These are phyloP conservation scores for Rhodotorula paludigena DNA, from an alignment of 768 basidiomycete genomes.

Conservation along the genomic window DNA sequence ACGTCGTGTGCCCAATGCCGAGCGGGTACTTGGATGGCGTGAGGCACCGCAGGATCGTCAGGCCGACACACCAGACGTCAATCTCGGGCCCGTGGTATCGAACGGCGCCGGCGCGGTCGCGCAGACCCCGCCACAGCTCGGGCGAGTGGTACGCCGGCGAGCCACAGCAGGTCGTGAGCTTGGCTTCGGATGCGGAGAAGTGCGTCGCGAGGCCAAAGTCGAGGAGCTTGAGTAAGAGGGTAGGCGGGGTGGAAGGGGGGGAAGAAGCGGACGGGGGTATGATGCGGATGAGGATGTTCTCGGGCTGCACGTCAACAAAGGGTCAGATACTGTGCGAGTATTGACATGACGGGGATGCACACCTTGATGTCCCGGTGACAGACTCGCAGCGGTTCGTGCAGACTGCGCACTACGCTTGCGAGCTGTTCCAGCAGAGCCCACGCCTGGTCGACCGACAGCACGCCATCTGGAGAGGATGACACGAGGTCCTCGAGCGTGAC, in stretches of 20 bases:
- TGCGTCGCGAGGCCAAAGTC: constrained; percentile 52
- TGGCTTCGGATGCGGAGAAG: constrained; percentile 47
- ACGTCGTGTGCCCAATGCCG: constrained; percentile 47
- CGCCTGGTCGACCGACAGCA: constrained; percentile 11
- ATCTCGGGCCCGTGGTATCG: constrained; percentile 51
- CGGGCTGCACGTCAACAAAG: constrained; percentile 14
- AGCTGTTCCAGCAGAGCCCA: constrained; percentile 49
- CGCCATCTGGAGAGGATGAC: constrained; percentile 23
- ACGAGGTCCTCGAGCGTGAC: constrained; percentile 47
- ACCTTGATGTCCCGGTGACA: constrained; percentile 44
- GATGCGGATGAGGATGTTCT: constrained; percentile 43
- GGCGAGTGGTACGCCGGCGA: constrained; percentile 47
- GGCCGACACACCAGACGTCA: constrained; percentile 52
- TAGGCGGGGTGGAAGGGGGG: background rate
- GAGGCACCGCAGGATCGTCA: constrained; percentile 49
- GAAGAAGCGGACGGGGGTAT: background rate
- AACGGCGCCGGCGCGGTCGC: constrained; percentile 47
- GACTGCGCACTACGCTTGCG: constrained; percentile 46
- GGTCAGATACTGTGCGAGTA: background rate
- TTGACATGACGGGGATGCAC: background rate
- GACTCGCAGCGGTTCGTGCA: constrained; percentile 45
- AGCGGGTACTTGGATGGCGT: constrained; percentile 49
- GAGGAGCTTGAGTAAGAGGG: constrained; percentile 46
- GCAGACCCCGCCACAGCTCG: constrained; percentile 48
- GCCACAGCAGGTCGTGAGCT: constrained; percentile 52